Evolutionary conservation across 1,139 yeast species (phyloP), one percentile per base, ranked within the genome.

Genomic region (Pichia sp.): DNA sequence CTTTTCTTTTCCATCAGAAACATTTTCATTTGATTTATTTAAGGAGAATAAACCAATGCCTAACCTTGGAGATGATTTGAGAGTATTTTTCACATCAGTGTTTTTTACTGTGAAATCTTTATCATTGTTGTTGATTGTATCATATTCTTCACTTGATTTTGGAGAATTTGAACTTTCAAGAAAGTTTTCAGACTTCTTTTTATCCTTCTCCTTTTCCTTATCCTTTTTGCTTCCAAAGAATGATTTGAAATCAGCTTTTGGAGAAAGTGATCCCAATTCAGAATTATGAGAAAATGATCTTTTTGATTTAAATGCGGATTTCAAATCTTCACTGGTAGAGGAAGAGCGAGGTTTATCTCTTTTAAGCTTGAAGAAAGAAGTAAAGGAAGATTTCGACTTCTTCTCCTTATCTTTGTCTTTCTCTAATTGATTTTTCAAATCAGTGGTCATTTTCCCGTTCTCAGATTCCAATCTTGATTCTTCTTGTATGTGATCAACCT

Each of bases 291-390:
- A 45, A 10, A 19, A 30, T 4, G 44, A 35, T 12, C 46, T 25
- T 25, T 45, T 45, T 4, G 24, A 23, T 30, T 42, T 45, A 7
- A 43, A 38, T 5, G 36, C 15, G 10, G 28, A 19, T 25, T 43
- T 45, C 12, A 41, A 40, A 19, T 42, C 46, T n/a, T 41, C 43
- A n/a, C 32, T 24, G 9, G 26, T 25, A 6, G 46, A 43, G 7
- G 35, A 12, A 15, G 37, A 38, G 14, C 46, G 44, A 9, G 47
- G 41, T 25, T 48, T 48, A 23, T 45, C 47, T 22, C 45, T 39
- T 21, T 43, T 44, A 4, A 48, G 41, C 28, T 48, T 48, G 28
- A 48, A 48, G 31, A 48, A 48, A 12, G 50, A 46, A 1, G 50
- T 35, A 15, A 48, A 48, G 4, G 51, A 39, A 17, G 47, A 32